Evolutionary conservation across 805 yeast genomes (phyloP), one percentile per base, ranked within the genome.

Genomic region (Saccharomycopsis fodiens): DNA sequence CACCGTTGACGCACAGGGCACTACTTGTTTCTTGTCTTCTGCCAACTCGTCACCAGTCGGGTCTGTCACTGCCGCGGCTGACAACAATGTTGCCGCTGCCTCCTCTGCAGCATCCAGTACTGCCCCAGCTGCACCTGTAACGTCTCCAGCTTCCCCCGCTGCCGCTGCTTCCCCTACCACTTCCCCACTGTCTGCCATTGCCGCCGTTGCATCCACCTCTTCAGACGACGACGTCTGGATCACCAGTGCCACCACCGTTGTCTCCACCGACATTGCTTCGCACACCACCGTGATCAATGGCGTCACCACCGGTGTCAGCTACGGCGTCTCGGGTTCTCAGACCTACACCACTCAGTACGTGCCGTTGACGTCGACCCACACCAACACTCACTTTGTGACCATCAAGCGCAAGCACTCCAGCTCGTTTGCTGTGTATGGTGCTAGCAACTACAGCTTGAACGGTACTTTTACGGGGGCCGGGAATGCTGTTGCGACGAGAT

Each of bases 351-450:
- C 53, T n/a, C 37, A 35, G 12, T 40, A 27, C 17, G 41, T 50
- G n/a, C 53, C 53, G 15, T 46, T 46, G 39, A 50, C 53, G 6
- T 46, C 48, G 10, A 50, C 53, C 10, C 45, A 42, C 13, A 46
- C 47, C 29, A 50, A 45, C 37, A 40, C 45, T 16, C 50, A 50
- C 34, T 50, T 21, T 23, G 48, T 46, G 20, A 50, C 53, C 21
- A 25, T 46, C 15, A 45, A 39, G 31, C 45, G 50, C 45, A 31
- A 45, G 41, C 21, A 21, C 13, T 41, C 45, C 25, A 23, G 31
- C 30, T 17, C 45, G 13, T 42, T 8, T 10, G 40, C 27, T 10
- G n/a, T 29, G 12, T 41, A 35, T 15, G 21, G 31, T 13, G 46
- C 27, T 21, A n/a, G 34, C 22, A 41, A 41, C 29, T 23, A 41